A percentile compares a stretch with the other conserved stretches of the same genome.
Conservation (phyloP, 768 basidiomycete genomes). For the Kwoniella bestiolae region DNA sequence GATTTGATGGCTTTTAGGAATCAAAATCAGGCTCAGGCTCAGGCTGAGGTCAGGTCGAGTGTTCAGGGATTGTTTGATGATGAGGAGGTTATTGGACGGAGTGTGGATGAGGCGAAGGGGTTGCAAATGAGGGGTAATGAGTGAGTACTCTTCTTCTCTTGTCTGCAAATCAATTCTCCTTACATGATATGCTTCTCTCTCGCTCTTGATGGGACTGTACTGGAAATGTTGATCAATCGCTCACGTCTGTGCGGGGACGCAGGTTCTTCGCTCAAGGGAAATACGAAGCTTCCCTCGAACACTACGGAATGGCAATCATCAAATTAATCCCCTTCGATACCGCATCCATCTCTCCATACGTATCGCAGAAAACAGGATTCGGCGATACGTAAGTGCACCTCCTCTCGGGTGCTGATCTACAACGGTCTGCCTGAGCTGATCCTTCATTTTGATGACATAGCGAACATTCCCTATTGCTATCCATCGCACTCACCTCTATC, state of each 20-base stretch:
- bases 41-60: neutral
- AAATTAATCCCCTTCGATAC: constrained; percentile 10
- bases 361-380: constrained; percentile 8
- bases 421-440: too few relatives aligned
- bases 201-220: too few relatives aligned
- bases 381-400: constrained; percentile 4
- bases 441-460: too few relatives aligned
- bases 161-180: too few relatives aligned
- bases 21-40: neutral
- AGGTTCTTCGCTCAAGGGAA: constrained; percentile 17
- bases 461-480: constrained; percentile 10
- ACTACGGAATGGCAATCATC: constrained; percentile 14
- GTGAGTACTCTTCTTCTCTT: too few relatives aligned
- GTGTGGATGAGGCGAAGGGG: constrained; percentile 5
- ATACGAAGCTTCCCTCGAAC: constrained; percentile 19
- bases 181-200: too few relatives aligned
- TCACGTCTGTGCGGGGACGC: too few relatives aligned
- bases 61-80: neutral
- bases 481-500: constrained; percentile 9
- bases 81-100: neutral
- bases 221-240: too few relatives aligned
- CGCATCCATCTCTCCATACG: neutral
- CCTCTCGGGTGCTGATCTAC: too few relatives aligned
- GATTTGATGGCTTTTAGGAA: constrained; percentile 13
- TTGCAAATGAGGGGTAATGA: constrained; percentile 10